Percentiles rank a stretch among this genome's conserved stretches.
These are phyloP conservation scores for Paulinella micropora DNA, from an alignment of 78 protist species.

Conservation along the genomic window DNA sequence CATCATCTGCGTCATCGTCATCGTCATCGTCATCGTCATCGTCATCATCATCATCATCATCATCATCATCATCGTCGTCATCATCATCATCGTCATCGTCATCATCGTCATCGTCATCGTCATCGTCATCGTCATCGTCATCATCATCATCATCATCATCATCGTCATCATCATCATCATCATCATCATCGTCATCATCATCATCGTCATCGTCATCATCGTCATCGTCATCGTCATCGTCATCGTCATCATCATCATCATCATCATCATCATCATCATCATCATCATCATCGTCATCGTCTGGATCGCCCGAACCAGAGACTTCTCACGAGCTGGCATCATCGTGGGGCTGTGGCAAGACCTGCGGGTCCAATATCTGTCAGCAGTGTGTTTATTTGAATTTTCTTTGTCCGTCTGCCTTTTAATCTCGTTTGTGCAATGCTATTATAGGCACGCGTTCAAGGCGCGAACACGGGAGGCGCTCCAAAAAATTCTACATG, in stretches of 20 bases:
- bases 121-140: conserved; percentile 8
- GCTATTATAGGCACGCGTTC: too few relatives aligned
- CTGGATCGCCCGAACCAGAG: too few relatives aligned
- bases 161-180: conserved; percentile 7
- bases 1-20: too few relatives aligned
- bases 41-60: conserved; percentile 7
- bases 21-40: neutral
- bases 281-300: too few relatives aligned
- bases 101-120: conserved; percentile 8
- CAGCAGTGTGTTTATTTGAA: too few relatives aligned
- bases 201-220: conserved; percentile 8
- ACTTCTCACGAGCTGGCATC: too few relatives aligned
- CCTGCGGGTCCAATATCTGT: too few relatives aligned
- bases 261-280: neutral
- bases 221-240: conserved; percentile 8
- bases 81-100: conserved; percentile 8
- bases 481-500: too few relatives aligned
- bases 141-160: conserved; percentile 5
- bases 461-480: too few relatives aligned
- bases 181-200: conserved; percentile 8
- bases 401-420: too few relatives aligned
- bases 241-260: neutral
- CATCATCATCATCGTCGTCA: conserved; percentile 8
- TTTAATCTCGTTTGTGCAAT: too few relatives aligned
- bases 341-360: too few relatives aligned